Conservation (phyloP, 352 stramenopile species). For the Pilasporangium apinafurcum region DNA sequence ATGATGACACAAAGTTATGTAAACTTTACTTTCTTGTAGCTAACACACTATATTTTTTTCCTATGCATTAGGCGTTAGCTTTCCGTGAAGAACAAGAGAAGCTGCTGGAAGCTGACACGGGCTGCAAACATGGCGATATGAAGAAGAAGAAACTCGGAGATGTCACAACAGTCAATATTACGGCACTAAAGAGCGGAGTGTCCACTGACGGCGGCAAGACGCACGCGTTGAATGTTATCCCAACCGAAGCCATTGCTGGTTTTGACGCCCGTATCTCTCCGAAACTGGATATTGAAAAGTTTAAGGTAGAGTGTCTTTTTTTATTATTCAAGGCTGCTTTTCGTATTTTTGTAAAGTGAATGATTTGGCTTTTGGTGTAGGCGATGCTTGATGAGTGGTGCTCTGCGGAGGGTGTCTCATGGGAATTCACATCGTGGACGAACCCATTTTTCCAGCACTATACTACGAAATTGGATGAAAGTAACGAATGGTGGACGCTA, state of each 20-base stretch:
- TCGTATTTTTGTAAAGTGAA: not conserved
- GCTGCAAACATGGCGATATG: constrained; percentile 92
- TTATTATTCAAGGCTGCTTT: not conserved
- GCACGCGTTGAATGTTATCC: constrained; percentile 92
- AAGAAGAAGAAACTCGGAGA: constrained; percentile 89
- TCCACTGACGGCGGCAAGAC: constrained; percentile 63
- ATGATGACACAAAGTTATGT: too few relatives aligned
- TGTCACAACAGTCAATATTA: constrained; percentile 94
- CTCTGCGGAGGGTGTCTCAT: constrained; percentile 67
- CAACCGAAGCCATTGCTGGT: constrained; percentile 79
- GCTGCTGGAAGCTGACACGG: constrained; percentile 48
- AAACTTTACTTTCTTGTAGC: too few relatives aligned
- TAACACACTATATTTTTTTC: not conserved
- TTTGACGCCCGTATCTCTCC: constrained; percentile 93
- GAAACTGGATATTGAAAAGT: constrained; percentile 65
- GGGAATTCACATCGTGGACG: constrained; percentile 37
- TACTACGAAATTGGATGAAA: constrained; percentile 34
- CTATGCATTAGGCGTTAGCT: constrained; percentile 35
- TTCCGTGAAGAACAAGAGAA: constrained; percentile 90
- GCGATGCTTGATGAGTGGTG: constrained; percentile 89
- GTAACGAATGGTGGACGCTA: constrained; percentile 32
- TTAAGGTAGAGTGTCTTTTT: constrained; percentile 31
- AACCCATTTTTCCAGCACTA: constrained; percentile 48
- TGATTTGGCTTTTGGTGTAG: constrained; percentile 2
- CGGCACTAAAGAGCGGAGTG: constrained; percentile 86